These are phyloP conservation scores for Thozetella sp. DNA, from an alignment of 495 filamentous ascomycete species.

Conservation along the genomic window DNA sequence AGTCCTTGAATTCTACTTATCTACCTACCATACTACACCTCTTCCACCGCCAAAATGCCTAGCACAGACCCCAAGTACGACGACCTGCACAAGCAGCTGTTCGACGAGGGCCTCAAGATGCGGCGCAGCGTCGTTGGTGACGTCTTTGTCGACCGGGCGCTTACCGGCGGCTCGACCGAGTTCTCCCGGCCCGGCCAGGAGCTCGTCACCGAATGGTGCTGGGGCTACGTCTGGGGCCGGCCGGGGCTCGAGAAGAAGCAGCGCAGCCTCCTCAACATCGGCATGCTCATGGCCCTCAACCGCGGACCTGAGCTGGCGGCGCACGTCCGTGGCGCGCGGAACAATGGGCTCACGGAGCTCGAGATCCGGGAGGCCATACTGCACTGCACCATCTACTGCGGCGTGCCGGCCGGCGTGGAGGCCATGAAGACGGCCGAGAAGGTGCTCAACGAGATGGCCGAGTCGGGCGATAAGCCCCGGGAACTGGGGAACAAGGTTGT, in stretches of 20 bases:
- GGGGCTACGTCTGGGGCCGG: slow-evolving; percentile 56
- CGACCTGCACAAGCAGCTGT: slow-evolving; percentile 47
- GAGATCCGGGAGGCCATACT: slow-evolving; percentile 59
- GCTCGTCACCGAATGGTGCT: slow-evolving; percentile 54
- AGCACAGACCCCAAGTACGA: slow-evolving; percentile 31
- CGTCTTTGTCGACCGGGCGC: slow-evolving; percentile 47
- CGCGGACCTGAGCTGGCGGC: slow-evolving; percentile 50
- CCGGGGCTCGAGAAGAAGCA: slow-evolving; percentile 56
- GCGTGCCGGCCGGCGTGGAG: slow-evolving; percentile 59
- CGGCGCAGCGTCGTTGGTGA: slow-evolving; percentile 54
- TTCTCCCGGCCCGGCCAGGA: slow-evolving; percentile 55
- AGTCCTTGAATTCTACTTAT: too few relatives aligned
- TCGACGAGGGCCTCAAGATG: slow-evolving; percentile 54
- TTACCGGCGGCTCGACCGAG: slow-evolving; percentile 40
- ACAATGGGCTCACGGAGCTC: slow-evolving; percentile 51
- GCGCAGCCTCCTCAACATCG: slow-evolving; percentile 55
- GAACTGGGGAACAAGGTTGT: slow-evolving; percentile 17
- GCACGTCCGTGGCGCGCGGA: slow-evolving; percentile 55
- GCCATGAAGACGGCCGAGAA: slow-evolving; percentile 43
- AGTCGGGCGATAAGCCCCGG: slow-evolving; percentile 27
- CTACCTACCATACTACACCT: background rate
- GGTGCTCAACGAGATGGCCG: slow-evolving; percentile 36
- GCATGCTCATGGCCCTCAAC: slow-evolving; percentile 54
- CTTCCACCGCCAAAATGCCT: slow-evolving; percentile 11
- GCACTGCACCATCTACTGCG: slow-evolving; percentile 57